A percentile compares a stretch with the other conserved stretches of the same genome.
phyloP scores from a whole-genome alignment of 495 filamentous ascomycete species.

The Neurospora sp. region DNA sequence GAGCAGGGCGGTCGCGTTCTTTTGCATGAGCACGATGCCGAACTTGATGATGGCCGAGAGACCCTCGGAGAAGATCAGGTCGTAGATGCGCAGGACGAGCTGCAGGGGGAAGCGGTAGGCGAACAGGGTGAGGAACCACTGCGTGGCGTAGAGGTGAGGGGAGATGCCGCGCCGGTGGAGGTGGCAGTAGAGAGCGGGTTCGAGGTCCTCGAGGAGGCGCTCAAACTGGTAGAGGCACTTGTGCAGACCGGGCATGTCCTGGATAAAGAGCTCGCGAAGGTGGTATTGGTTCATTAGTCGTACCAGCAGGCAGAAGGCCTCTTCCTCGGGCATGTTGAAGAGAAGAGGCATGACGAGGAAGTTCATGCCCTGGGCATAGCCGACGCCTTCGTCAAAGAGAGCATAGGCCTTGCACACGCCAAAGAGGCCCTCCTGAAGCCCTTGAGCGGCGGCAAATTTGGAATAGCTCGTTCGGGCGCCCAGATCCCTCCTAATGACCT shows the following conservation, averaged over 20 bases:
- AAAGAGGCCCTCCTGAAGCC: constrained; percentile 89
- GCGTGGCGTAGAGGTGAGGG: constrained; percentile 90
- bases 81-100: constrained; percentile 91
- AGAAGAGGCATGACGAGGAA: constrained; percentile 96
- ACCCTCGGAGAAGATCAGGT: constrained; percentile 91
- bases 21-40: constrained; percentile 88
- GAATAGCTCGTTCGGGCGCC: constrained; percentile 93
- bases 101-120: constrained; percentile 96
- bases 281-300: constrained; percentile 95
- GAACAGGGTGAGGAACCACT: constrained; percentile 99
- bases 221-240: constrained; percentile 92
- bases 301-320: constrained; percentile 89
- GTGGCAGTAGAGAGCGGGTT: constrained; percentile 92
- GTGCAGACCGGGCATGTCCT: constrained; percentile 94
- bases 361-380: constrained; percentile 98
- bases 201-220: constrained; percentile 84
- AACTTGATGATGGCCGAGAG: constrained; percentile 89
- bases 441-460: constrained; percentile 78
- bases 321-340: constrained; percentile 97
- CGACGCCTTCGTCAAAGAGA: constrained; percentile 84
- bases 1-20: constrained; percentile 72
- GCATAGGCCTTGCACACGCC: constrained; percentile 97
- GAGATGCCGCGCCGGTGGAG: constrained; percentile 78
- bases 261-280: constrained; percentile 84
- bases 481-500: constrained; percentile 78